phyloP scores from a whole-genome alignment of 2,329 filamentous ascomycete species.

The Nemania serpens region DNA sequence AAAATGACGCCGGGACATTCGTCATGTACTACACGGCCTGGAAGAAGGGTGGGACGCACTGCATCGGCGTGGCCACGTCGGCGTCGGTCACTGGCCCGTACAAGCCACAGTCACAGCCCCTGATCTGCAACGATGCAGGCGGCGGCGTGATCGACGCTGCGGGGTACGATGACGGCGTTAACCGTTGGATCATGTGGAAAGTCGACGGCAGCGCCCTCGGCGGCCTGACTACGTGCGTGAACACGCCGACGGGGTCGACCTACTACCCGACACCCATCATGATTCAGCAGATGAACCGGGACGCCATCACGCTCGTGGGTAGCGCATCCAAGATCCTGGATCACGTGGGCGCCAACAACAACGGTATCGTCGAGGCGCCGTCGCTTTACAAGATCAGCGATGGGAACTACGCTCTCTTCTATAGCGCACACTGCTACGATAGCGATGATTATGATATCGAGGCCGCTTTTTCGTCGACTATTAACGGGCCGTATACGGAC shows the following conservation, averaged over 20 bases:
- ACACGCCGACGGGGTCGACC: slow-evolving; percentile 21
- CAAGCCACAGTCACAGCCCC: slow-evolving; percentile 27
- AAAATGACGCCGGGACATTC: slow-evolving; percentile 35
- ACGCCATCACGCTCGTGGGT: slow-evolving; percentile 32
- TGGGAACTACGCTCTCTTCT: slow-evolving; percentile 37
- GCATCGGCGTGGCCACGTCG: slow-evolving; percentile 38
- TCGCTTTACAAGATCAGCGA: slow-evolving; percentile 35
- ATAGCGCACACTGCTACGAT: slow-evolving; percentile 38
- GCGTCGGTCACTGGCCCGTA: slow-evolving; percentile 32
- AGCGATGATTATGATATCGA: slow-evolving; percentile 40
- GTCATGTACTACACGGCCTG: slow-evolving; percentile 40
- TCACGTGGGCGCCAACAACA: slow-evolving; percentile 33
- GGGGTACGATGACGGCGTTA: slow-evolving; percentile 36
- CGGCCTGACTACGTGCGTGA: slow-evolving; percentile 34
- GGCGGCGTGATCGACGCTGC: slow-evolving; percentile 37
- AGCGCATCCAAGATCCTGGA: slow-evolving; percentile 35
- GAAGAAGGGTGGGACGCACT: slow-evolving; percentile 34
- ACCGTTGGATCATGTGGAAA: slow-evolving; percentile 41
- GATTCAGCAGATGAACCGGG: slow-evolving; percentile 36
- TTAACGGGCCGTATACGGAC: slow-evolving; percentile 35
- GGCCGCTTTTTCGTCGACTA: slow-evolving; percentile 38
- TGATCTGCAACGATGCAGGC: slow-evolving; percentile 34
- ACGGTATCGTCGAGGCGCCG: slow-evolving; percentile 39
- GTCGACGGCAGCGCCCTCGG: slow-evolving; percentile 38
- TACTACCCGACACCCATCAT: slow-evolving; percentile 34